Conservation (phyloP, 768 basidiomycete genomes). For the Boletus eberwhitei region DNA sequence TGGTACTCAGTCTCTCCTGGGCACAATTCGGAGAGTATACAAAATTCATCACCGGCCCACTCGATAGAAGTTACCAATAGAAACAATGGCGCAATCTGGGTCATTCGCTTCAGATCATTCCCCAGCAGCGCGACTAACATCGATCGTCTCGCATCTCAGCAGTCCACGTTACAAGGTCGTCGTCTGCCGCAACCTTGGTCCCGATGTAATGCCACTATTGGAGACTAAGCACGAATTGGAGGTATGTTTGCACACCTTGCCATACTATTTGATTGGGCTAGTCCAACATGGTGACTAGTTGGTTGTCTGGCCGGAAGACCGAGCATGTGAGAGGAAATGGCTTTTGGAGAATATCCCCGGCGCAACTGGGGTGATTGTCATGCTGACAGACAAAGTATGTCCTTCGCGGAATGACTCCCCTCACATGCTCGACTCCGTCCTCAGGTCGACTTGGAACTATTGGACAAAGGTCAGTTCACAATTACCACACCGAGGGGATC, state of each 20-base stretch:
- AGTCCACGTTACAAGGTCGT: constrained; percentile 43
- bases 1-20: too few relatives aligned
- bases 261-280: not conserved
- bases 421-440: not conserved
- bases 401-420: not conserved
- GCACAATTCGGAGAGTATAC: too few relatives aligned
- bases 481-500: not conserved
- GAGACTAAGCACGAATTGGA: constrained; percentile 50
- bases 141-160: constrained; percentile 22
- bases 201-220: constrained; percentile 59
- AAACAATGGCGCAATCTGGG: constrained; percentile 28
- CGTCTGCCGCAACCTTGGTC: constrained; percentile 58
- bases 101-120: constrained; percentile 14
- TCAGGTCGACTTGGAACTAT: constrained; percentile 70
- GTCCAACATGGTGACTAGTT: constrained; percentile 31
- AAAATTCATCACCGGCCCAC: not conserved
- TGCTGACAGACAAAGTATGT: constrained; percentile 68
- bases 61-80: not conserved
- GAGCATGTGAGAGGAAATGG: constrained; percentile 62
- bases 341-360: constrained; percentile 69
- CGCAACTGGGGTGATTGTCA: constrained; percentile 58
- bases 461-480: constrained; percentile 33
- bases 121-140: constrained; percentile 24
- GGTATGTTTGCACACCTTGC: constrained; percentile 32
- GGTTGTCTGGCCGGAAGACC: constrained; percentile 51